Conservation (phyloP, 1,139 yeast species). For the Pichia sp. region DNA sequence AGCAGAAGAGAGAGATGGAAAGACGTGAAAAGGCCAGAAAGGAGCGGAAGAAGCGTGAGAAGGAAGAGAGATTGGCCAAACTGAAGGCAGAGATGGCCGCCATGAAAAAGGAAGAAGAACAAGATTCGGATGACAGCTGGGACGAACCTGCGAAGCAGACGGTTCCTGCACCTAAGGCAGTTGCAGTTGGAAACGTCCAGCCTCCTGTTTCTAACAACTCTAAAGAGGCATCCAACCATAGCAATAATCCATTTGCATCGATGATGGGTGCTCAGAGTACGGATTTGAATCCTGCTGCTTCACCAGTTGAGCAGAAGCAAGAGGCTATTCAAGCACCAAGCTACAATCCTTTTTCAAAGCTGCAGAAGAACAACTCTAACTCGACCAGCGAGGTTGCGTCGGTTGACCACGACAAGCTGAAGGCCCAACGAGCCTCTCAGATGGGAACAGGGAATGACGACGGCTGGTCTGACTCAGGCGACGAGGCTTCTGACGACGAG, state of each 20-base stretch:
- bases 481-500: conserved; percentile 48
- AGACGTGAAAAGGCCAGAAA: conserved; percentile 46
- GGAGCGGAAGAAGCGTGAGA: conserved; percentile 45
- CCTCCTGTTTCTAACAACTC: conserved; percentile 2
- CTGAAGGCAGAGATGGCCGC: conserved; percentile 62
- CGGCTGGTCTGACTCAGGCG: conserved; percentile 42
- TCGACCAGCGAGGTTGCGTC: conserved; percentile 17
- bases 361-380: conserved; percentile 20
- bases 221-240: conserved; percentile 18
- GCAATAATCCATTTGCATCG: conserved; percentile 32
- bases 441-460: conserved; percentile 51
- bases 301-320: background rate
- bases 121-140: conserved; percentile 21
- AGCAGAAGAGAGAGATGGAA: conserved; percentile 39
- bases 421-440: conserved; percentile 61
- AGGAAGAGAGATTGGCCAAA: conserved; percentile 57
- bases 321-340: conserved; percentile 16
- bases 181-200: background rate
- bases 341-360: conserved; percentile 51
- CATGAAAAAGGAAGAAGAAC: conserved; percentile 31
- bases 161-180: conserved; percentile 15
- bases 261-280: conserved; percentile 19
- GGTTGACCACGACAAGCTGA: conserved; percentile 52
- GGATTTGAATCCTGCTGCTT: background rate
- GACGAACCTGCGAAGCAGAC: conserved; percentile 21